Percentiles rank a stretch among this genome's conserved stretches.
Evolutionary conservation across 1,284 basidiomycete species (phyloP).

Genomic region (Leccinum pachyderme): DNA sequence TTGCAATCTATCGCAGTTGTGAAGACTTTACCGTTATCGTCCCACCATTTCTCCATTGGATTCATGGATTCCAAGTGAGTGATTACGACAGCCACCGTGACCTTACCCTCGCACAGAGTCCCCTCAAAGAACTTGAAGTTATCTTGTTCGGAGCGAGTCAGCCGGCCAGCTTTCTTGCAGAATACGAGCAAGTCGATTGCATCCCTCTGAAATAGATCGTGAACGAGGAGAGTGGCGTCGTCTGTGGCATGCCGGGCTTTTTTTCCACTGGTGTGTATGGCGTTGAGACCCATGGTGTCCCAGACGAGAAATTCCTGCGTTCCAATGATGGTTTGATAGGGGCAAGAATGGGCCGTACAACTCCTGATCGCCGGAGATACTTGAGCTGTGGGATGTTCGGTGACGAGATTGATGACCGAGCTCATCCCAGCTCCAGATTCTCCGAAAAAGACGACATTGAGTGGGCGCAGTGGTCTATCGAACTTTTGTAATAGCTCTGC

Average conservation of each 20-base stretch:
- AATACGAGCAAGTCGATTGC: constrained; percentile 34
- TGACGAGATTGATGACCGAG: constrained; percentile 12
- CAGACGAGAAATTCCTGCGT: constrained; percentile 21
- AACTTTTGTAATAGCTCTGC: not conserved
- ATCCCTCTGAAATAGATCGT: not conserved
- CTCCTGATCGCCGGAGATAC: not conserved
- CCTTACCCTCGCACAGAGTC: constrained; percentile 24
- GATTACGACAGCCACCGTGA: constrained; percentile 32
- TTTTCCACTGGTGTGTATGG: not conserved
- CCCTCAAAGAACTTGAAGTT: constrained; percentile 28
- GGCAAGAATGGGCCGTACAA: not conserved
- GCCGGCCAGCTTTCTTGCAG: constrained; percentile 25
- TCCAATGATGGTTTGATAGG: not conserved
- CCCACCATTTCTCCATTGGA: constrained; percentile 10
- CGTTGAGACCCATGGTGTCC: constrained; percentile 27
- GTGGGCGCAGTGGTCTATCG: not conserved
- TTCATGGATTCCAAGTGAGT: constrained; percentile 15
- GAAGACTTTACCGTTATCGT: not conserved
- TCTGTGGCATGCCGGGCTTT: not conserved
- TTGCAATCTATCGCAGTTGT: not conserved
- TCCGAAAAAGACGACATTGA: constrained; percentile 14
- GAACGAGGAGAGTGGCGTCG: not conserved
- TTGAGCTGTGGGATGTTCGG: not conserved
- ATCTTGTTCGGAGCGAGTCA: constrained; percentile 17
- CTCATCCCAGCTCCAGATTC: constrained; percentile 4